These are phyloP conservation scores for Rubia occidens DNA, from an alignment of 305 asterid species.

Conservation along the genomic window DNA sequence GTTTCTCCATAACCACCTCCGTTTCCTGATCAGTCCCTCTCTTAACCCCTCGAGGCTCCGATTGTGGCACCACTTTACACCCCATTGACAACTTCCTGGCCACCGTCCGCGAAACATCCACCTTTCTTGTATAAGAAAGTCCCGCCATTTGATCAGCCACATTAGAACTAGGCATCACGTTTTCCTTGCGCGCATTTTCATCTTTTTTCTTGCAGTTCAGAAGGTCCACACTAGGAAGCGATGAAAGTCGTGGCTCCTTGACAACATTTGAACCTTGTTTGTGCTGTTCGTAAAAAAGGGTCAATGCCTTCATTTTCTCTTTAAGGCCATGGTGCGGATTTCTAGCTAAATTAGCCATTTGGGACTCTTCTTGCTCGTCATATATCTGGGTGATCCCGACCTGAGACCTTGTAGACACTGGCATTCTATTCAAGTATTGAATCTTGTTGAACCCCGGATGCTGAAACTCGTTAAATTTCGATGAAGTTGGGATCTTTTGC, in stretches of 20 bases:
- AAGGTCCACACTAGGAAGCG: constrained; percentile 45
- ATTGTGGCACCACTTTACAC: constrained; percentile 13
- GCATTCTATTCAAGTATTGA: constrained; percentile 28
- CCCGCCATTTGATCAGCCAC: constrained; percentile 28
- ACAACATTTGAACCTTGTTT: constrained; percentile 27
- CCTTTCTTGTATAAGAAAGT: constrained; percentile 29
- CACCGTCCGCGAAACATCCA: constrained; percentile 21
- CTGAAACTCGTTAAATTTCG: constrained; percentile 10
- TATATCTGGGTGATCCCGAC: constrained; percentile 16
- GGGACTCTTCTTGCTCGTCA: constrained; percentile 22
- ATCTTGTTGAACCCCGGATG: constrained; percentile 14
- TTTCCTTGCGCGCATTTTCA: constrained; percentile 24
- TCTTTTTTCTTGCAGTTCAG: constrained; percentile 17
- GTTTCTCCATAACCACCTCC: constrained; percentile 25
- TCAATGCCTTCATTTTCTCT: constrained; percentile 50
- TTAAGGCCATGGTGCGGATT: constrained; percentile 55
- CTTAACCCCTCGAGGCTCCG: constrained; percentile 24
- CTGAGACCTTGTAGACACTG: constrained; percentile 50
- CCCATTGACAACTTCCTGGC: constrained; percentile 42
- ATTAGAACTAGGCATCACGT: constrained; percentile 20
- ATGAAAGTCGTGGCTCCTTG: constrained; percentile 36
- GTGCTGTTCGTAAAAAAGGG: constrained; percentile 52
- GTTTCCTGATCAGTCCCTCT: constrained; percentile 29
- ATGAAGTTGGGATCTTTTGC: constrained; percentile 14
- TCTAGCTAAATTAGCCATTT: constrained; percentile 22